Evolutionary conservation across 768 basidiomycete genomes (phyloP).

Genomic region (Tephrocybe rancida): DNA sequence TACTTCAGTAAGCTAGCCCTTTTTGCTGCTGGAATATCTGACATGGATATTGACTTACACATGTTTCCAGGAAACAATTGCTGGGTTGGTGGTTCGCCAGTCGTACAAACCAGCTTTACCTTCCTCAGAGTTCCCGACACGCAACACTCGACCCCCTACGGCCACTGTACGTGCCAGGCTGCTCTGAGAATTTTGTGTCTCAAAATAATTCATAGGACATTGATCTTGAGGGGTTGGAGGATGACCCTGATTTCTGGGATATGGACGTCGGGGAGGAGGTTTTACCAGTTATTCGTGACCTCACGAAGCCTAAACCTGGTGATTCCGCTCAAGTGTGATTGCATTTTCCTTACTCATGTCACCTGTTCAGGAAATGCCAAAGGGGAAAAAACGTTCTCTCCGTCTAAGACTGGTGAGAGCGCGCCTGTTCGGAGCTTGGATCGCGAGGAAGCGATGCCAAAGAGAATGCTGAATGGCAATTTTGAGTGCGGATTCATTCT

Average conservation of each 20-base stretch:
- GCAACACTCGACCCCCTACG: slow-evolving; percentile 70
- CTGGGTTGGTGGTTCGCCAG: slow-evolving; percentile 59
- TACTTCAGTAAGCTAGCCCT: slow-evolving; percentile 51
- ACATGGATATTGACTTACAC: slow-evolving; percentile 1
- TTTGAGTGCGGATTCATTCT: slow-evolving; percentile 50
- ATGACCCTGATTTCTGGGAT: slow-evolving; percentile 71
- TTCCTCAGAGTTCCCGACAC: slow-evolving; percentile 61
- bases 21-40: not conserved
- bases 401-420: not conserved
- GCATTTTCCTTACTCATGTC: not conserved
- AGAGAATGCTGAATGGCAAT: slow-evolving; percentile 62
- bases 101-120: slow-evolving; percentile 61
- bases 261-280: slow-evolving; percentile 41
- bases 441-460: slow-evolving; percentile 19
- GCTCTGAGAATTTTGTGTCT: not conserved
- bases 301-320: slow-evolving; percentile 31
- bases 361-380: not conserved
- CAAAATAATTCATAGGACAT: slow-evolving; percentile 47
- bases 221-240: slow-evolving; percentile 67
- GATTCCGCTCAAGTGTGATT: not conserved
- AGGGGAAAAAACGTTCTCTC: not conserved
- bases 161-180: slow-evolving; percentile 44
- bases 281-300: slow-evolving; percentile 31
- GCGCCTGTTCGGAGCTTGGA: not conserved
- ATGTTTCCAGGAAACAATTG: slow-evolving; percentile 77